Conservation (phyloP, 2,329 filamentous ascomycete genomes). For the Coniochaeta sp. region DNA sequence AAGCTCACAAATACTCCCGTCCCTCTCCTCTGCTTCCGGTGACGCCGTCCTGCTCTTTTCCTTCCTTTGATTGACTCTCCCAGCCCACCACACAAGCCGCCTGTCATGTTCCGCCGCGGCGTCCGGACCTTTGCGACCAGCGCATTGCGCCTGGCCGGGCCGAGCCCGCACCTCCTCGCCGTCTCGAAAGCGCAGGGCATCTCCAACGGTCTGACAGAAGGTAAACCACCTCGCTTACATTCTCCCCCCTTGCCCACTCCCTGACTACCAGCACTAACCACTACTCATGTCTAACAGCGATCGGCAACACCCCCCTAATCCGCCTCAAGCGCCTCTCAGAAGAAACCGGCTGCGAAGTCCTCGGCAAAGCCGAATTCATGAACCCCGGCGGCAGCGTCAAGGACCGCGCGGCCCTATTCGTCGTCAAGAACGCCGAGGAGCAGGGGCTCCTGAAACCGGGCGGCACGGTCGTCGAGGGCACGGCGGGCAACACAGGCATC, state of each 20-base stretch:
- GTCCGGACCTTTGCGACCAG: conserved; percentile 61
- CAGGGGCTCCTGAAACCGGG: conserved; percentile 73
- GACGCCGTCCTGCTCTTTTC: background rate
- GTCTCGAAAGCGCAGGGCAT: conserved; percentile 76
- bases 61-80: background rate
- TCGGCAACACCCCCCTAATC: conserved; percentile 95
- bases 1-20: background rate
- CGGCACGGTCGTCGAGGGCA: conserved; percentile 94
- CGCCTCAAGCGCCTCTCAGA: conserved; percentile 81
- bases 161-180: conserved; percentile 56
- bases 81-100: background rate
- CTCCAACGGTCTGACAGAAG: conserved; percentile 72
- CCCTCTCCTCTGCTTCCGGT: background rate
- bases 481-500: conserved; percentile 96
- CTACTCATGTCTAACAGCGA: conserved; percentile 53
- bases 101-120: conserved; percentile 62
- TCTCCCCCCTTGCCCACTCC: background rate
- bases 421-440: conserved; percentile 90
- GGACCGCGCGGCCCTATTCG: conserved; percentile 89
- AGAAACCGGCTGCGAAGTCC: conserved; percentile 85
- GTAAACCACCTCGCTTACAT: too few relatives aligned
- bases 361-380: conserved; percentile 98
- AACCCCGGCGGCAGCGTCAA: conserved; percentile 96
- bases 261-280: background rate
- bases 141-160: conserved; percentile 44